These are phyloP conservation scores for Candolleomyces aberdarensis DNA, from an alignment of 768 basidiomycete genomes.

Conservation along the genomic window DNA sequence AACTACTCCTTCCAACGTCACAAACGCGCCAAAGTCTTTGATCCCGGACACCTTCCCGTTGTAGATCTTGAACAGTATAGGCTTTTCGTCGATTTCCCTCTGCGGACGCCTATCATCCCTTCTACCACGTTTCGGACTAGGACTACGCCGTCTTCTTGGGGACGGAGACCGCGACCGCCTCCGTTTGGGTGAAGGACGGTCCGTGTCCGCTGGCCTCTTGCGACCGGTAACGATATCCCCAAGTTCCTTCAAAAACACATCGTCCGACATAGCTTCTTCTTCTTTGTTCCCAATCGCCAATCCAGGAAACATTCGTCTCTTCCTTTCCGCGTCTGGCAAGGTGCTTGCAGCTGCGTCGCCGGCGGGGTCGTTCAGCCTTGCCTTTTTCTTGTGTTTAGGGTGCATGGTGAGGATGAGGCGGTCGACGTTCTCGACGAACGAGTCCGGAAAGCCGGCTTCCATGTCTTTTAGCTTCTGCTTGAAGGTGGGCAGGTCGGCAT, in stretches of 20 bases:
- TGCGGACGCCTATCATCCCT: conserved; percentile 20
- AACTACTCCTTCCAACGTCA: conserved; percentile 79
- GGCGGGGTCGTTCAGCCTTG: conserved; percentile 34
- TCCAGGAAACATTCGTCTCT: conserved; percentile 87
- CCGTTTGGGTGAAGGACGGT: conserved; percentile 45
- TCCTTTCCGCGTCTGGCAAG: conserved; percentile 66
- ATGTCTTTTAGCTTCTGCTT: conserved; percentile 72
- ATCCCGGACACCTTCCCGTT: conserved; percentile 78
- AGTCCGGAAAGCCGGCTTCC: conserved; percentile 84
- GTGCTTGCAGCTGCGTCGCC: conserved; percentile 34
- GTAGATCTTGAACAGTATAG: conserved; percentile 94
- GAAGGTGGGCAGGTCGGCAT: conserved; percentile 71
- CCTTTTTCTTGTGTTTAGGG: conserved; percentile 86
- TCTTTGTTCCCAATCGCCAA: conserved; percentile 79
- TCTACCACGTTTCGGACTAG: conserved; percentile 30
- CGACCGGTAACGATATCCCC: conserved; percentile 86
- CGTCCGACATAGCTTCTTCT: conserved; percentile 58
- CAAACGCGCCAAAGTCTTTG: conserved; percentile 96
- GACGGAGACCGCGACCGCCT: conserved; percentile 61
- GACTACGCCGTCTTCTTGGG: conserved; percentile 47
- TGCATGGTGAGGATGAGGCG: conserved; percentile 93
- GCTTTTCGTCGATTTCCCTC: conserved; percentile 68
- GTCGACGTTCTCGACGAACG: conserved; percentile 90
- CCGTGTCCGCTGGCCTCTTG: conserved; percentile 31
- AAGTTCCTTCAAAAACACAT: conserved; percentile 82